Base-by-base conservation (phyloP, 2,329 filamentous ascomycete species). In the Aspergillus ibericus region DNA sequence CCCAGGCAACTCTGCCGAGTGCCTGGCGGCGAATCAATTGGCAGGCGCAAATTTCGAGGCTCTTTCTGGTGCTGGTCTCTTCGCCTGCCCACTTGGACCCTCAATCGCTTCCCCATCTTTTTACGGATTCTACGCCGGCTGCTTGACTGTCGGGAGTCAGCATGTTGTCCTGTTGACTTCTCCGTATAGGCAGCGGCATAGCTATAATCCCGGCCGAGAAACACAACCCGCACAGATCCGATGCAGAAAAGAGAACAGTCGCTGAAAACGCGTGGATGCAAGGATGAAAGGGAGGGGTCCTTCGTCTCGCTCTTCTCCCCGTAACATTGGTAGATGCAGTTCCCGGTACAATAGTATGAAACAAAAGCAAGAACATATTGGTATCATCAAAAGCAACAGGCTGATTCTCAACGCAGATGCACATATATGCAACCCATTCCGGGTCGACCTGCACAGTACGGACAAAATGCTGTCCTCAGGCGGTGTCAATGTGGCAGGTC, bases 1-100 rank as follows among this genome's bases (percentile, higher is more conserved):
- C 34, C 29, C 51, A 59, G 56, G 56, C 46, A 59, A 59, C 56
- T 59, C 52, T 51, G 52, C 56, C 56, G 56, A 59, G 56, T 55
- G 8, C 35, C 16, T 47, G 40, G 18, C 15, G 18, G 53, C 22
- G 20, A 59, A 59, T 51, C 51, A 40, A 25, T 25, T 13, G 20
- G 35, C 18, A 34, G 25, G 25, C 35, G 25, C 38, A 25, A 54
- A 35, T 54, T 50, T 27, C 48, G 44, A 48, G 44, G 25, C 38
- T 42, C 18, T 42, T 18, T 42, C 20, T 20, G 18, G 12, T 13
- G 18, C 38, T 42, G 18, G 18, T 42, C 13, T 42, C 20, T 20
- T 42, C 38, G 18, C n/a, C 44, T 48, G 44, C 44, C 42, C 44
- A 48, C 44, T 32, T 29, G n/a, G n/a, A 25, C 22, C 22, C 44